Evolutionary conservation across 148 eudicot species (phyloP).

Genomic region (Persicaria tinctoria): DNA sequence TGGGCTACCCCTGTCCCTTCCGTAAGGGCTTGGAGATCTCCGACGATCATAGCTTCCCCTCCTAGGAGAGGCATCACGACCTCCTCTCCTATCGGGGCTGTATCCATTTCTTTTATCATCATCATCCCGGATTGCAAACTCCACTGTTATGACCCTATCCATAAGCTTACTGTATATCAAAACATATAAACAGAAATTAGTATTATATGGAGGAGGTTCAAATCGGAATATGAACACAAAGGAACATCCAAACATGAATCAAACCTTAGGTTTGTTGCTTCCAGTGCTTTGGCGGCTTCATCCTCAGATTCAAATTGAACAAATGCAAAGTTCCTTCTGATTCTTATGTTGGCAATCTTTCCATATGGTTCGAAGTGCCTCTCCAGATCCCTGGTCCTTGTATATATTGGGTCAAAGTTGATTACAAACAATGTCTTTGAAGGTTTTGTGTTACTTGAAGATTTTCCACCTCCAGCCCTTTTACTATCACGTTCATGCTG

Average conservation of each 20-base stretch:
- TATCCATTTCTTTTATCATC: slow-evolving; percentile 43
- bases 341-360: slow-evolving; percentile 56
- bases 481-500: slow-evolving; percentile 75
- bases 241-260: slow-evolving; percentile 2
- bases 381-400: slow-evolving; percentile 68
- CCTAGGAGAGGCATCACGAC: slow-evolving; percentile 32
- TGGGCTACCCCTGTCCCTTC: slow-evolving; percentile 34
- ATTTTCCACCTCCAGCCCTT: slow-evolving; percentile 41
- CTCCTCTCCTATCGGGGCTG: slow-evolving; percentile 55
- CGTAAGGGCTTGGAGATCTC: slow-evolving; percentile 38
- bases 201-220: not conserved
- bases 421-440: slow-evolving; percentile 81
- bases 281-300: slow-evolving; percentile 81
- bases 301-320: slow-evolving; percentile 73
- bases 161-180: slow-evolving; percentile 46
- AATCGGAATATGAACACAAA: not conserved
- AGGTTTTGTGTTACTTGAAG: slow-evolving; percentile 56
- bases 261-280: slow-evolving; percentile 68
- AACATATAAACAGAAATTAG: not conserved
- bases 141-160: slow-evolving; percentile 80
- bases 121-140: slow-evolving; percentile 69
- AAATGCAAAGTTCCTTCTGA: slow-evolving; percentile 76
- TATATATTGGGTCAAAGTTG: slow-evolving; percentile 62
- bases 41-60: slow-evolving; percentile 26
- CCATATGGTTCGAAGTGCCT: slow-evolving; percentile 80